These are phyloP conservation scores for Pichia kudriavzevii DNA, from an alignment of 1,139 yeast species.

Conservation along the genomic window DNA sequence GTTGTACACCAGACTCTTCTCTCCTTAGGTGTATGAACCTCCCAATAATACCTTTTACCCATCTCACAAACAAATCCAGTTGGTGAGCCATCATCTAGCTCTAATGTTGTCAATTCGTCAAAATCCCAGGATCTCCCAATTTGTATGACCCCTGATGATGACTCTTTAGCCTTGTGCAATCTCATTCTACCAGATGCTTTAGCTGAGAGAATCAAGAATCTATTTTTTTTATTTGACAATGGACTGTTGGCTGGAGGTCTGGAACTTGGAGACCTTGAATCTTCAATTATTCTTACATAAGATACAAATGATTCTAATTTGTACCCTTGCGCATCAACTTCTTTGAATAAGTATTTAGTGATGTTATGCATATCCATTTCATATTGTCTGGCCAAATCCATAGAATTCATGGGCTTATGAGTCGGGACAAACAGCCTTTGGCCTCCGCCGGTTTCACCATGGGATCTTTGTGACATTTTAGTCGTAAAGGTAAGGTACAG, in stretches of 20 bases:
- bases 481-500: too few relatives aligned
- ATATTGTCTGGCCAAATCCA: constrained; percentile 42
- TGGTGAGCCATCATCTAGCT: constrained; percentile 41
- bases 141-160: constrained; percentile 67
- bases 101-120: constrained; percentile 56
- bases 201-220: constrained; percentile 43
- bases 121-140: constrained; percentile 93
- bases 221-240: constrained; percentile 35
- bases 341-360: constrained; percentile 38
- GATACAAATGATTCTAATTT: constrained; percentile 47
- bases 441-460: too few relatives aligned
- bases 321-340: constrained; percentile 31
- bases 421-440: constrained; percentile 8
- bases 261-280: constrained; percentile 38
- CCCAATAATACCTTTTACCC: constrained; percentile 76
- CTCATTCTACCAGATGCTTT: constrained; percentile 56
- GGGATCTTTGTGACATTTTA: too few relatives aligned
- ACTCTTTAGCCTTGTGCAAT: constrained; percentile 81
- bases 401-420: constrained; percentile 16
- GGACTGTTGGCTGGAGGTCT: constrained; percentile 38
- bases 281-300: constrained; percentile 52
- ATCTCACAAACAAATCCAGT: constrained; percentile 57
- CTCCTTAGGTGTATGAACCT: constrained; percentile 60
- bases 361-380: constrained; percentile 41
- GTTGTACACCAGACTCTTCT: constrained; percentile 59